Conservation (phyloP, 441 rosid species). For the Kokia cookei region DNA sequence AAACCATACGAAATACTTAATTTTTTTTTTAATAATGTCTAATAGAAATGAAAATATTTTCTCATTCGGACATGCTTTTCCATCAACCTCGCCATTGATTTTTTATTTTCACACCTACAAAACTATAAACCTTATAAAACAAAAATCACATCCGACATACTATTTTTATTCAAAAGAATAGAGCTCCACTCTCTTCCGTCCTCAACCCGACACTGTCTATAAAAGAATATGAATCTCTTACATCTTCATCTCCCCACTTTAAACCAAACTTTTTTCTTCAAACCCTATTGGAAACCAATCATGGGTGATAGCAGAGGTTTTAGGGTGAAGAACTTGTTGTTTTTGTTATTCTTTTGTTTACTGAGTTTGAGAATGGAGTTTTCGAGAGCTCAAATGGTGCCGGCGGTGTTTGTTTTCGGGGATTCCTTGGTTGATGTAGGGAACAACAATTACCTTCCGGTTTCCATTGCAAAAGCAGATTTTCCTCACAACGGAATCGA, state of each 20-base stretch:
- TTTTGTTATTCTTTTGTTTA: neutral
- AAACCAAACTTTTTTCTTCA: neutral
- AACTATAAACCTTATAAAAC: no score
- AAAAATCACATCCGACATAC: no score
- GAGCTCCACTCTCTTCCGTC: neutral
- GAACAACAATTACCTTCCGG: conserved; percentile 35
- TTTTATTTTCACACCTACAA: no score
- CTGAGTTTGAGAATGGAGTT: neutral
- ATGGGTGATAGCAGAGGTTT: neutral
- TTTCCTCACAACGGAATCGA: conserved; percentile 48
- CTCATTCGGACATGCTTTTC: no score
- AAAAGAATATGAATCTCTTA: neutral
- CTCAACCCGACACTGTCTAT: neutral
- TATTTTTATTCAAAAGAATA: neutral
- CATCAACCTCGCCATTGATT: no score
- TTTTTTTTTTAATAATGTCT: no score
- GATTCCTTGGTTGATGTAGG: conserved; percentile 55
- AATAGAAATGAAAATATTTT: no score
- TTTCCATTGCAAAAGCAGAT: conserved; percentile 36
- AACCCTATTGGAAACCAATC: neutral
- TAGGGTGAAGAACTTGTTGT: neutral
- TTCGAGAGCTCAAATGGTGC: conserved; percentile 21
- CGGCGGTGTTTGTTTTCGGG: conserved; percentile 45
- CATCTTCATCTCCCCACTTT: neutral
- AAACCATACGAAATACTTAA: no score